These are phyloP conservation scores for Marchantia polymorpha DNA, from an alignment of 225 moss, liverwort and hornwort species.

Conservation along the genomic window DNA sequence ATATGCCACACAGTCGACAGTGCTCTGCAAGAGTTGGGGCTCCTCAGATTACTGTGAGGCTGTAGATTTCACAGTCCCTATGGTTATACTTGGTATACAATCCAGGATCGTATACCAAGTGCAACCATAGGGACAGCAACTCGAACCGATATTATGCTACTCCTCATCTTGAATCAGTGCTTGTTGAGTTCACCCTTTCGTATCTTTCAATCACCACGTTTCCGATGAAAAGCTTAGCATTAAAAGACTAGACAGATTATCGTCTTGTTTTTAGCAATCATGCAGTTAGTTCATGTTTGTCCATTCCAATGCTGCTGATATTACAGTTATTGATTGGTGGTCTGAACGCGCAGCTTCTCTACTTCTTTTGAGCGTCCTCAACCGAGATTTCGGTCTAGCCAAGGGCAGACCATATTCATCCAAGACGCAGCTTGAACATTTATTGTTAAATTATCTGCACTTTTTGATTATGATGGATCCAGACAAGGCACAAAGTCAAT, in stretches of 20 bases:
- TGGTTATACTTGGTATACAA: too few species aligned
- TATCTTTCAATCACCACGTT: too few species aligned
- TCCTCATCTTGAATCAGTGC: too few species aligned
- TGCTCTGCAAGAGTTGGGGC: slow-evolving; percentile 39
- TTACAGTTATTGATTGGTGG: slow-evolving; percentile 11
- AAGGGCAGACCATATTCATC: slow-evolving; percentile 15
- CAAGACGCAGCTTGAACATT: slow-evolving; percentile 2
- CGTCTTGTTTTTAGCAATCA: too few species aligned
- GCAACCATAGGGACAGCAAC: too few species aligned
- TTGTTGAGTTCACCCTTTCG: too few species aligned
- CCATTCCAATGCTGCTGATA: not conserved
- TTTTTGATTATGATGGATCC: not conserved
- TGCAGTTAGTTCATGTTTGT: too few species aligned
- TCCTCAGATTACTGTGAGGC: slow-evolving; percentile 2
- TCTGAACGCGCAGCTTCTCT: slow-evolving; percentile 6
- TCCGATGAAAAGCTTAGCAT: too few species aligned
- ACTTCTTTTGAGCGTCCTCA: slow-evolving; percentile 11
- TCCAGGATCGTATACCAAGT: too few species aligned
- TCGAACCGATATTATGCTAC: too few species aligned
- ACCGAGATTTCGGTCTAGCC: slow-evolving; percentile 9
- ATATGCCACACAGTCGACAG: slow-evolving; percentile 66
- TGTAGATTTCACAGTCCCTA: too few species aligned
- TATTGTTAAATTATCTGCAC: slow-evolving; percentile 8
- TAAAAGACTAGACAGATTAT: too few species aligned
- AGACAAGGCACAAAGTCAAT: not conserved